Evolutionary conservation across 2,329 filamentous ascomycete species (phyloP).

Genomic region (Fusarium azukiicola): DNA sequence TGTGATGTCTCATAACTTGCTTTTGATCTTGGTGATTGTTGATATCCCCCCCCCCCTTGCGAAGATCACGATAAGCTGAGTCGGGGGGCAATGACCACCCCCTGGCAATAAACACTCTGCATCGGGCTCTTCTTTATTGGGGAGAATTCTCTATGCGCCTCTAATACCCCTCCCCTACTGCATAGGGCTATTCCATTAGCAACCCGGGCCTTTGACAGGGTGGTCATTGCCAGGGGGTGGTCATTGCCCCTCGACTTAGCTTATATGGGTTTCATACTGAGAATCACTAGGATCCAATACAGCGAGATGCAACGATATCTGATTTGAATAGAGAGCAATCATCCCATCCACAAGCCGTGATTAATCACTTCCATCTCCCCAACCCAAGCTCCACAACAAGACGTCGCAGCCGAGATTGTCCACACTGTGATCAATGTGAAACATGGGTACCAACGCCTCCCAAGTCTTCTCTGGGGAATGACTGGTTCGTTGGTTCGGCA

Average conservation of each 20-base stretch:
- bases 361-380: slow-evolving; percentile 12
- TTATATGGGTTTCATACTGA: background rate
- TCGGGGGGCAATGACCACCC: too few relatives aligned
- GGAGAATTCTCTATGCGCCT: too few relatives aligned
- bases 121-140: too few relatives aligned
- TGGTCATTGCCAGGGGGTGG: too few relatives aligned
- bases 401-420: slow-evolving; percentile 5
- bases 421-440: slow-evolving; percentile 13
- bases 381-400: slow-evolving; percentile 8
- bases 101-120: too few relatives aligned
- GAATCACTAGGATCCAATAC: background rate
- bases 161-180: too few relatives aligned
- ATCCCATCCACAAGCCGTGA: background rate
- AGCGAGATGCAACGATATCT: background rate
- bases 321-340: background rate
- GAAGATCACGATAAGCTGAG: too few relatives aligned
- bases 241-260: too few relatives aligned
- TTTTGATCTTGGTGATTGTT: background rate
- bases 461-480: background rate
- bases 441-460: slow-evolving; percentile 5
- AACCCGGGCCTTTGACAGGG: too few relatives aligned
- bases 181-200: too few relatives aligned
- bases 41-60: background rate
- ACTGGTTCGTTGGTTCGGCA: slow-evolving; percentile 10
- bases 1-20: background rate